Evolutionary conservation across 2,329 filamentous ascomycete species (phyloP), one percentile per base, ranked within the genome.

Genomic region (Elsinoe australis): DNA sequence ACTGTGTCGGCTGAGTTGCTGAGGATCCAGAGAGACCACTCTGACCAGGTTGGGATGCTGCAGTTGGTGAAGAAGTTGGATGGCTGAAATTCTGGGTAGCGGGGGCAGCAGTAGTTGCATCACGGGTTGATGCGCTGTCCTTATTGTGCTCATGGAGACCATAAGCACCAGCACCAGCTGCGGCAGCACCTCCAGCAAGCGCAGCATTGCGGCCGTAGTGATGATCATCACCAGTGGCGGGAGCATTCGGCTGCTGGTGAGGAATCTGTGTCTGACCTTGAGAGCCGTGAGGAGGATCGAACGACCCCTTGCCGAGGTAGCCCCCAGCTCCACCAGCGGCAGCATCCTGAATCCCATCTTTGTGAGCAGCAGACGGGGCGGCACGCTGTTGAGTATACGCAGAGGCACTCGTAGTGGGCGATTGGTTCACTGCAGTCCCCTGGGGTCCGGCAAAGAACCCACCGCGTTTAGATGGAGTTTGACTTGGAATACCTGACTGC

Each of bases 141-240:
- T 29, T 29, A 12, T 29, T 12, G 12, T 12, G 26, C 12, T 29
- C 26, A 29, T 29, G 26, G 26, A 29, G 26, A 7, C 26, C 61
- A 42, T 67, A 60, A 0, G 58, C 64, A 6, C 51, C 54, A 21
- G 49, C 45, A 4, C 52, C 54, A 24, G 56, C 54, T 3, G 54
- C 52, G 3, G 58, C 61, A 9, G 55, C 59, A 17, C 59, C 61
- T n/a, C 56, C 59, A 17, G 46, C 61, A 7, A 61, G 32, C 7
- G 60, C 61, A n/a, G 60, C 57, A 45, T 54, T 51, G 10, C 50
- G 47, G 26, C 52, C 50, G 26, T 9, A 14, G 28, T 50, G 39
- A 22, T 47, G 34, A 10, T 53, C 45, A 17, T 46, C 18, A 9
- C 36, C 12, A 8, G 39, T 31, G n/a, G 46, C 42, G 21, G 31